Conservation (phyloP, 805 yeast species). For the Tetrapisispora iriomotensis region DNA sequence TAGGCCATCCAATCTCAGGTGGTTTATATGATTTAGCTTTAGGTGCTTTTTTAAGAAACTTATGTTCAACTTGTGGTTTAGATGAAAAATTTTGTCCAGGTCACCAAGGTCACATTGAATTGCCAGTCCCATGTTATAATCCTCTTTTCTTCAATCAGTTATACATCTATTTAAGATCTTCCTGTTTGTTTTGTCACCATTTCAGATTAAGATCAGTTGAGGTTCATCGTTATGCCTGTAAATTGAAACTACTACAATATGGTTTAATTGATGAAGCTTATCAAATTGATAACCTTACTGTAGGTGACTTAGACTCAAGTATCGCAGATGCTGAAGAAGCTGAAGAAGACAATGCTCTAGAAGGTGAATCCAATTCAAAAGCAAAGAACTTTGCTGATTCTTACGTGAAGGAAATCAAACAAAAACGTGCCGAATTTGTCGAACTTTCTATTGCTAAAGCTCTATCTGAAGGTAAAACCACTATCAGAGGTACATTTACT, state of each 20-base stretch:
- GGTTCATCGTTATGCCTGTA: conserved; percentile 67
- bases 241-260: conserved; percentile 71
- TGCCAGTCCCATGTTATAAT: conserved; percentile 91
- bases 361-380: conserved; percentile 14
- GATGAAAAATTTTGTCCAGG: conserved; percentile 96
- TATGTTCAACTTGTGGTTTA: conserved; percentile 92
- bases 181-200: conserved; percentile 85
- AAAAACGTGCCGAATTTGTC: conserved; percentile 60
- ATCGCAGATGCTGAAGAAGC: conserved; percentile 37
- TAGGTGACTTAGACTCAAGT: conserved; percentile 25
- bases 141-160: conserved; percentile 90
- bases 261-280: conserved; percentile 76
- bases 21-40: conserved; percentile 92
- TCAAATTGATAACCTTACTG: conserved; percentile 55
- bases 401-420: conserved; percentile 39
- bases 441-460: conserved; percentile 63
- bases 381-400: conserved; percentile 30
- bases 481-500: conserved; percentile 60
- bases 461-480: conserved; percentile 62
- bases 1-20: conserved; percentile 91
- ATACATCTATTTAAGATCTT: conserved; percentile 69
- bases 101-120: conserved; percentile 94
- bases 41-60: conserved; percentile 84
- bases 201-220: conserved; percentile 64
- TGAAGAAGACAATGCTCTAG: conserved; percentile 26